Conservation (phyloP, 768 basidiomycete species). For the Leccinum aurantiacum region DNA sequence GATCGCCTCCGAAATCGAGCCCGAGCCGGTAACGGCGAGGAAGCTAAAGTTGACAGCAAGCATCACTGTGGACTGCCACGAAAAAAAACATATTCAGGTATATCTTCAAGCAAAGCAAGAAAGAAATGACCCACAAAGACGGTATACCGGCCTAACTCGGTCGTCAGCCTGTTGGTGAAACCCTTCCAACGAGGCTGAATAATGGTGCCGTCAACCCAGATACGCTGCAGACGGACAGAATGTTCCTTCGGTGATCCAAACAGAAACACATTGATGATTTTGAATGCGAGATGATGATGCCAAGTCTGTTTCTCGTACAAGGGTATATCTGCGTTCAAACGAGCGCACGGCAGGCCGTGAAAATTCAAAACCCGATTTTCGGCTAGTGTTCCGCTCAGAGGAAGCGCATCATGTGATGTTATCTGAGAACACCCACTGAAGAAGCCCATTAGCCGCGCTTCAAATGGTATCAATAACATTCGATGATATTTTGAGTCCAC, state of each 20-base stretch:
- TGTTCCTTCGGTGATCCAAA: constrained; percentile 10
- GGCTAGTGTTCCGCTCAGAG: constrained; percentile 2
- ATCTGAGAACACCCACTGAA: constrained; percentile 10
- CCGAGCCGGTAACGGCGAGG: constrained; percentile 4
- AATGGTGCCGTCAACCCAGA: constrained; percentile 14
- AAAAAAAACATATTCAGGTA: not conserved
- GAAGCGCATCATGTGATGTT: not conserved
- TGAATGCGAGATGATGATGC: not conserved
- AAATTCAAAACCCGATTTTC: constrained; percentile 17
- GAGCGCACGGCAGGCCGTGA: constrained; percentile 11
- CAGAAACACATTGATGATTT: not conserved
- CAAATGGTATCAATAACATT: not conserved
- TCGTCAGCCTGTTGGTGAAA: constrained; percentile 4
- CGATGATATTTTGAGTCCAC: not conserved
- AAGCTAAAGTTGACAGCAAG: constrained; percentile 19
- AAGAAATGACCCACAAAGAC: constrained; percentile 11
- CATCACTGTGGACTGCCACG: constrained; percentile 16
- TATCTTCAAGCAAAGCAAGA: not conserved
- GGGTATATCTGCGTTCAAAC: constrained; percentile 11
- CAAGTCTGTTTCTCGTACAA: constrained; percentile 6
- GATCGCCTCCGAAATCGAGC: not conserved
- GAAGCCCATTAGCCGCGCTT: constrained; percentile 14
- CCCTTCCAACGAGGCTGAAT: constrained; percentile 17
- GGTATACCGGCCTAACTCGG: constrained; percentile 12
- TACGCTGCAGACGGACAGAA: constrained; percentile 13